Conservation (phyloP, 768 basidiomycete species). For the Mycena epipterygia region DNA sequence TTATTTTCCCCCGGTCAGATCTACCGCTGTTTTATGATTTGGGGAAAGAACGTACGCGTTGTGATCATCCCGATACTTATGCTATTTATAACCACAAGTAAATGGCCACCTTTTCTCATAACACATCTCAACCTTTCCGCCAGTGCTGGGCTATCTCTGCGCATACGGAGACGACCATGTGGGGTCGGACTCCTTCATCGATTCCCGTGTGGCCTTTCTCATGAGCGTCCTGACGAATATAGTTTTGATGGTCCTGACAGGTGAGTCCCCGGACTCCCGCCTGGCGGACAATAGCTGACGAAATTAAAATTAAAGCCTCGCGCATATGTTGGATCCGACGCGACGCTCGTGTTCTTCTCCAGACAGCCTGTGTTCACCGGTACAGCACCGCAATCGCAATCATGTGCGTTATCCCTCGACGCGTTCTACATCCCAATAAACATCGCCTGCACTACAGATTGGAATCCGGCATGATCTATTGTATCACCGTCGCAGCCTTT, state of each 20-base stretch:
- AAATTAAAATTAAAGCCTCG: neutral
- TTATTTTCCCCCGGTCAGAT: neutral
- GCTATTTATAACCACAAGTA: neutral
- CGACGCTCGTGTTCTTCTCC: neutral
- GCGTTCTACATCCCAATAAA: neutral
- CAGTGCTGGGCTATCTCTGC: neutral
- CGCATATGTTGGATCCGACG: slow-evolving; percentile 18
- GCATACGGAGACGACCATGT: neutral
- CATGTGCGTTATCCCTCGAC: neutral
- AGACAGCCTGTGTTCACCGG: neutral
- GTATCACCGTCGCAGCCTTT: neutral
- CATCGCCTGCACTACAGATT: neutral
- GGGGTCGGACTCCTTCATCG: neutral
- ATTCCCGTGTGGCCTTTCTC: neutral
- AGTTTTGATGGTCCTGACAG: slow-evolving; percentile 7
- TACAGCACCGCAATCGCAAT: slow-evolving; percentile 19
- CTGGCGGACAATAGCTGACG: neutral
- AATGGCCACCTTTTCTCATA: no score
- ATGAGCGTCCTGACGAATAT: slow-evolving; percentile 9
- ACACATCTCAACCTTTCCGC: neutral
- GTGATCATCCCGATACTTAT: neutral
- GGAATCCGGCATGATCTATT: slow-evolving; percentile 20
- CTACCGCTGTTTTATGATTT: neutral
- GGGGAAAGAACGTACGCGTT: neutral
- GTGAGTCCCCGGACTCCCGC: neutral